Evolutionary conservation across 257 asterid species (phyloP), one percentile per base, ranked within the genome.

Genomic region (Gardenia jasminoides): DNA sequence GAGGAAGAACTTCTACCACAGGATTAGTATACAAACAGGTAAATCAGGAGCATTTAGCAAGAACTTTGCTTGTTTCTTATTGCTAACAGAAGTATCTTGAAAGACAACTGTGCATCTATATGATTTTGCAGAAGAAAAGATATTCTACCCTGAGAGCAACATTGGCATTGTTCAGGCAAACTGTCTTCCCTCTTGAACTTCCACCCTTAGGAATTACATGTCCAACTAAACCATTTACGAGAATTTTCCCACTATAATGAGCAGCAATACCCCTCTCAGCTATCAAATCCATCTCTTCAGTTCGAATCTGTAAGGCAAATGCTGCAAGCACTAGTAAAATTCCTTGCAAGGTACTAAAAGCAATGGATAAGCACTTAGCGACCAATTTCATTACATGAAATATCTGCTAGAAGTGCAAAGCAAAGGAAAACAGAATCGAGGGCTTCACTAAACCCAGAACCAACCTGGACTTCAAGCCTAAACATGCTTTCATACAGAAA

Each of bases 191-290:
- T 74, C 85, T 80, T 64, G 97, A 81, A 82, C 74, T 89, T 81
- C 88, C 84, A 76, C 87, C 89, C 68, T 70, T 82, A 65, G 91
- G 87, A 83, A 88, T 82, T 44, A 84, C 89, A 76, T 87, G 96
- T 79, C 94, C 98, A 86, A 90, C 91, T 82, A 94, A 83, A 80
- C 94, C 97, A 85, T 90, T 94, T 79, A 93, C 93, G 43, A 91
- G 82, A 81, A 73, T 83, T 83, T 94, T 92, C 82, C 98, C 97
- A 84, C 97, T 92, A 58, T 94, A 94, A 80, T 94, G 98, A 15
- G 97, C 90, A 82, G 93, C 98, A 86, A 94, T 94, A 84, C 98
- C 98, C 85, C 98, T 90, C 84, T 92, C 91, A 47, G 94, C 97
- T 78, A 94, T 94, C 84, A 94, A 85, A 88, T 94, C 96, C 98